phyloP scores from a whole-genome alignment of 2,329 filamentous ascomycete species.

The Curvularia eragrostidis region DNA sequence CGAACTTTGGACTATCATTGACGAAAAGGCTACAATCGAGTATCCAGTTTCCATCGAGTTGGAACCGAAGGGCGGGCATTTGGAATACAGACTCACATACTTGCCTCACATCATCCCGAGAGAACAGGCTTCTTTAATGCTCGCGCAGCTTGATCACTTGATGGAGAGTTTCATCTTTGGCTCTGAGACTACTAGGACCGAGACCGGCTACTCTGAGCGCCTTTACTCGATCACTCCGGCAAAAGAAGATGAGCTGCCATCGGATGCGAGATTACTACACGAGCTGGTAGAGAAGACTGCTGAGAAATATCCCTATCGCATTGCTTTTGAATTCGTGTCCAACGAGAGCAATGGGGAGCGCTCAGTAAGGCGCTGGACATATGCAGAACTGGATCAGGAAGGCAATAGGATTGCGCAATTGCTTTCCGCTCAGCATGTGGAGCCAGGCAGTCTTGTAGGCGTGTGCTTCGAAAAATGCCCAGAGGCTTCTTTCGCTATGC shows the following conservation, averaged over 20 bases:
- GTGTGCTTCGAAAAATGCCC: constrained; percentile 86
- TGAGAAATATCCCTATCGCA: constrained; percentile 60
- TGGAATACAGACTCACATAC: constrained; percentile 72
- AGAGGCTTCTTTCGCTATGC: constrained; percentile 80
- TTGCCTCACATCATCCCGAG: constrained; percentile 68
- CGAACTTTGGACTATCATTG: constrained; percentile 64
- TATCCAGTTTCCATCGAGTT: constrained; percentile 84
- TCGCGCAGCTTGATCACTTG: constrained; percentile 74
- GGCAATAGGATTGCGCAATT: constrained; percentile 76
- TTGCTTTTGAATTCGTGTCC: constrained; percentile 78
- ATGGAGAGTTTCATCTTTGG: constrained; percentile 66
- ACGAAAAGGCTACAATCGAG: constrained; percentile 74
- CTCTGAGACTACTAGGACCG: constrained; percentile 50
- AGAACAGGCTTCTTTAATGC: constrained; percentile 70
- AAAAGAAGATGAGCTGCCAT: constrained; percentile 62
- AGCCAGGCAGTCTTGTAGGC: constrained; percentile 69
- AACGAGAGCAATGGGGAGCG: constrained; percentile 58
- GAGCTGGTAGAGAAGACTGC: constrained; percentile 76
- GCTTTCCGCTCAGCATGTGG: constrained; percentile 59
- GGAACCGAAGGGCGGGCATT: constrained; percentile 60
- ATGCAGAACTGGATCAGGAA: constrained; percentile 71
- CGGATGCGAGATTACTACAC: constrained; percentile 70
- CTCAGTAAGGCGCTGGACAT: constrained; percentile 70
- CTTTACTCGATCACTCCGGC: constrained; percentile 73
- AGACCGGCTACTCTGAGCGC: constrained; percentile 43